Base-by-base conservation (phyloP, 352 stramenopile genomes). In the Phytophthora brassicae region DNA sequence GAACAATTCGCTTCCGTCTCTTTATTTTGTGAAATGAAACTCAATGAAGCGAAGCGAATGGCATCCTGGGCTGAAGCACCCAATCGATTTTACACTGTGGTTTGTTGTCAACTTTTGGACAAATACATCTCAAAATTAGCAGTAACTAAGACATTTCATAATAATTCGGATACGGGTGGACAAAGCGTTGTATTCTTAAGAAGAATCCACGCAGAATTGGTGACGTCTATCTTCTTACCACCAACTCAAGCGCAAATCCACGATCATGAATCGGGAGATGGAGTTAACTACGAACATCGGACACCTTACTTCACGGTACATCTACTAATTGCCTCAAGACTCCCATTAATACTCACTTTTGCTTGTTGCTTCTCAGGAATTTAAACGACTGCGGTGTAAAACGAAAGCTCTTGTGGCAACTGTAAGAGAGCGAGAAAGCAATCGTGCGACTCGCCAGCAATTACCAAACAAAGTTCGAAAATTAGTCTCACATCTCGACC, bases 11-110 rank as follows among this genome's bases (percentile, higher is more conserved):
- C 76, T 29, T 92, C 82, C 8, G 74, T 86, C 38, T 83, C 80
- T 13, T 71, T 90, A 26, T 92, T 89, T 51, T 92, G 80, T 26
- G 77, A 94, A 61, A 79, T 90, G 69, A 94, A 94, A 50, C 71
- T 92, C 20, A 86, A 77, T 43, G 84, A 94, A 60, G 84, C 81
- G 19, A 76, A 86, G 70, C 68, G 80, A 29, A 92, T 91, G 81
- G 79, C 79, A 11, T 82, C 79, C 2, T 88, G 81, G 70, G 66
- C 90, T n/a, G 75, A 89, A 50, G 47, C 74, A 9, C 82, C 84
- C 24, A 94, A 92, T 57, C 75, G 79, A 20, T 94, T 94, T 51
- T 76, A 88, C 51, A 81, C 75, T 2, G 87, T 84, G 8, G 81
- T 86, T 35, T 90, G 79, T 45, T 90, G 79, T 42, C 76, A 90